Base-by-base conservation (phyloP, 352 stramenopile genomes). In the Phytophthora lateralis region DNA sequence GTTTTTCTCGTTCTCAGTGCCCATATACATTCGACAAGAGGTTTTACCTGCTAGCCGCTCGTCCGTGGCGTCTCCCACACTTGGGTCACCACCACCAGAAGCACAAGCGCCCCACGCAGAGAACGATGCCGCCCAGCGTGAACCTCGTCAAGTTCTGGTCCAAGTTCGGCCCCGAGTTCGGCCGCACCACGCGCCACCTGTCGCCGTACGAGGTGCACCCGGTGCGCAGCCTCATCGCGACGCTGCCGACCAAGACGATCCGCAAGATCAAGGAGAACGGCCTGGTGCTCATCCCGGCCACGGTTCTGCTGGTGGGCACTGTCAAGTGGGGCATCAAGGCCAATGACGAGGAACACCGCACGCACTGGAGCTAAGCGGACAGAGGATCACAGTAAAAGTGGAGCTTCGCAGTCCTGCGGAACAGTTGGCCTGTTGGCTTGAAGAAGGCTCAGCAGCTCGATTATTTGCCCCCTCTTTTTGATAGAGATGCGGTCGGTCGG, bases 181-280 rank as follows among this genome's bases (percentile, higher is more conserved):
- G 81, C 51, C 82, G 82, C 59, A 66, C 88, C 38, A 80, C 75
- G 61, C 85, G 85, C 67, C 77, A 88, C 60, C 60, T 93, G 51
- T 91, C 82, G 47, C 85, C 85, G 34, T 82, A 88, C 56, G 80
- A 91, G 63, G 24, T 86, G 46, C 66, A 87, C 69, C 80, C 82
- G 4, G 70, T 93, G 35, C 75, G 77, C 63, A 83, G 72, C 65
- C 68, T 93, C 14, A 87, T 93, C 60, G 73, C 74, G 56, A 81
- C 85, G 42, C 77, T 90, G 43, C 85, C 85, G 30, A 70, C 76
- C 68, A 93, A 93, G 80, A 87, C 82, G 5, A 43, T 91, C 24
- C 82, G 82, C 70, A 93, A 93, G 76, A 76, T 93, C 56, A 77
- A 82, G 61, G 85, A 93, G 72, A 93, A 93, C 70, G 82, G 75